A percentile compares a stretch with the other conserved stretches of the same genome.
phyloP scores from a whole-genome alignment of 768 basidiomycete species.

The Rhizopogon vesiculosus region DNA sequence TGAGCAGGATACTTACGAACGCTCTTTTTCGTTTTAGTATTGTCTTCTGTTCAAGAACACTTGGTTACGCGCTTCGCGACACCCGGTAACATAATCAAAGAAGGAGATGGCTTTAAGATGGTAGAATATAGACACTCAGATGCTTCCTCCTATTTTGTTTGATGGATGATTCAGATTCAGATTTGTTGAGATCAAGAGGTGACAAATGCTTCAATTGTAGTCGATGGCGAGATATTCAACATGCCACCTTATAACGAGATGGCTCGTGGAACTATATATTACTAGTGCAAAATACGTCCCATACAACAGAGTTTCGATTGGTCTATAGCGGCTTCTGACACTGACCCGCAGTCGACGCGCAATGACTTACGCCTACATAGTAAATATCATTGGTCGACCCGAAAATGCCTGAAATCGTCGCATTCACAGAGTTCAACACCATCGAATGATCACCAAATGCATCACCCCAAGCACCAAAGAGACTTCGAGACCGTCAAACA shows the following conservation, averaged over 20 bases:
- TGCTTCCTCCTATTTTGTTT: background rate
- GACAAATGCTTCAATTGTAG: background rate
- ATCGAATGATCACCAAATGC: slow-evolving; percentile 31
- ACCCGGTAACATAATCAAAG: background rate
- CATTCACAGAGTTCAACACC: background rate
- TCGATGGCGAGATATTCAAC: too few relatives aligned
- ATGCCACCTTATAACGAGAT: too few relatives aligned
- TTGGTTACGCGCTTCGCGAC: background rate
- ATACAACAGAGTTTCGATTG: too few relatives aligned
- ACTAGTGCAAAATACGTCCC: too few relatives aligned
- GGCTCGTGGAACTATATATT: too few relatives aligned
- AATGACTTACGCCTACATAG: too few relatives aligned
- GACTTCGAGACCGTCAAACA: slow-evolving; percentile 34
- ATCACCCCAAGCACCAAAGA: slow-evolving; percentile 34
- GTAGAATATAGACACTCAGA: background rate
- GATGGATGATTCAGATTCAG: background rate
- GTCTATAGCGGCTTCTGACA: too few relatives aligned
- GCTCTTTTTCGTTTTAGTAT: background rate
- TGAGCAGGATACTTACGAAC: background rate
- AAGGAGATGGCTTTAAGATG: background rate
- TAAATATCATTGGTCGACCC: too few relatives aligned
- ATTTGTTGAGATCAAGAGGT: background rate
- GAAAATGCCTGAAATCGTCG: background rate
- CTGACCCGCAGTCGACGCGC: too few relatives aligned
- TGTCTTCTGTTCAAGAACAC: background rate